Evolutionary conservation across 2,329 filamentous ascomycete species (phyloP).

Genomic region (Phialophora verrucosa): DNA sequence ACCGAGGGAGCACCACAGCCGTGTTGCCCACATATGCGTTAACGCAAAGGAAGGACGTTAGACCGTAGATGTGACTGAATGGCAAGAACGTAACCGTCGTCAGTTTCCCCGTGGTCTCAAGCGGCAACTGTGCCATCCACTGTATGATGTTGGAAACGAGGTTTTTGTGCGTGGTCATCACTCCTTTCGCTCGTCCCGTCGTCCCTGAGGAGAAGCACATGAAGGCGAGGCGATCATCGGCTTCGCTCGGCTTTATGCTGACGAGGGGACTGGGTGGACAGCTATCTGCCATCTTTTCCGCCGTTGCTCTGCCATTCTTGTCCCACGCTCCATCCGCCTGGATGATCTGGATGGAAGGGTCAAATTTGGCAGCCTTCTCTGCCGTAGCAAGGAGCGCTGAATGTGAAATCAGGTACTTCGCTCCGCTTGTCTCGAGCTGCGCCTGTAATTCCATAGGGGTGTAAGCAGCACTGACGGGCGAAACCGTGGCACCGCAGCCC

Average conservation of each 20-base stretch:
- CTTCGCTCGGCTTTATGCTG: conserved; percentile 62
- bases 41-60: conserved; percentile 71
- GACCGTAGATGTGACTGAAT: conserved; percentile 75
- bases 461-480: conserved; percentile 85
- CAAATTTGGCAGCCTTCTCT: conserved; percentile 66
- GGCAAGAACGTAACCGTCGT: conserved; percentile 66
- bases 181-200: conserved; percentile 82
- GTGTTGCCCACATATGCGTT: conserved; percentile 62
- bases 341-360: conserved; percentile 23
- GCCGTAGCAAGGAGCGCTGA: conserved; percentile 68
- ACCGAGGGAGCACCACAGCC: conserved; percentile 77
- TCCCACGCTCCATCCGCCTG: conserved; percentile 72
- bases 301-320: conserved; percentile 66
- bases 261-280: conserved; percentile 46
- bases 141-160: conserved; percentile 68
- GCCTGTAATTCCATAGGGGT: conserved; percentile 81
- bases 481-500: conserved; percentile 81
- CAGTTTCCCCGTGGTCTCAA: conserved; percentile 55
- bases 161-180: conserved; percentile 76
- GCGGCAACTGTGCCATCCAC: conserved; percentile 41
- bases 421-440: conserved; percentile 78
- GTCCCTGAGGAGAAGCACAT: conserved; percentile 79
- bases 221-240: conserved; percentile 50
- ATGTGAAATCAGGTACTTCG: conserved; percentile 78
- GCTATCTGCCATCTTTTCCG: conserved; percentile 25